Evolutionary conservation across 345 rosid genomes (phyloP), one percentile per base, ranked within the genome.

Genomic region (Leavenworthia alabamica): DNA sequence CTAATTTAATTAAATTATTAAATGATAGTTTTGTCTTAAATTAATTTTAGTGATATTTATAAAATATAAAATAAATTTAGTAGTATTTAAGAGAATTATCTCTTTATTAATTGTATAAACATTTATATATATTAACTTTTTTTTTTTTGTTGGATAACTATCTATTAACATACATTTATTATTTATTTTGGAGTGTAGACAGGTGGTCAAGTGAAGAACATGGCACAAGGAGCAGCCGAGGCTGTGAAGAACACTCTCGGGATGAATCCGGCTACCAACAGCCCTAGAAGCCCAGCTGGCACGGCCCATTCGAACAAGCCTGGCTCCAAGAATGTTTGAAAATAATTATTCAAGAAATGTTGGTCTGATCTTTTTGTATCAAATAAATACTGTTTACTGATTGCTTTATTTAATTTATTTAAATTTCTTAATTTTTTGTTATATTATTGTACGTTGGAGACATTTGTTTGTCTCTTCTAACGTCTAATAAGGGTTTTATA

Each of bases 161-260:
- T n/a, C n/a, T n/a, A n/a, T n/a, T n/a, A n/a, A n/a, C n/a, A n/a
- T n/a, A n/a, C n/a, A 23, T 23, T 2, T 26, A 17, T 19, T 17
- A 6, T 14, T 28, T 16, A 14, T 39, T 46, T 36, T 20, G 74
- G 67, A 23, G 57, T 67, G 53, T 49, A 81, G 80, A 78, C 82
- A 2, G 85, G 82, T 27, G 75, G 72, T 53, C 82, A 78, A 65
- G 71, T 74, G 58, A 80, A 74, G 67, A 46, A 65, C 26, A 80
- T 77, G 81, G 83, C 83, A 19, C 77, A 77, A 5, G 83, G 77
- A 71, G 79, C 83, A 62, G 77, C 81, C 15, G 81, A 80, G 1
- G 77, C 73, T 11, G 81, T 80, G 65, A 80, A 77, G 54, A 73
- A 46, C 62, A 74, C 77, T 37, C 71, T 79, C 13, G 83, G 83